A percentile compares a stretch with the other conserved stretches of the same genome.
phyloP scores from a whole-genome alignment of 1,139 yeast species.

The Hyphopichia buzzinii region DNA sequence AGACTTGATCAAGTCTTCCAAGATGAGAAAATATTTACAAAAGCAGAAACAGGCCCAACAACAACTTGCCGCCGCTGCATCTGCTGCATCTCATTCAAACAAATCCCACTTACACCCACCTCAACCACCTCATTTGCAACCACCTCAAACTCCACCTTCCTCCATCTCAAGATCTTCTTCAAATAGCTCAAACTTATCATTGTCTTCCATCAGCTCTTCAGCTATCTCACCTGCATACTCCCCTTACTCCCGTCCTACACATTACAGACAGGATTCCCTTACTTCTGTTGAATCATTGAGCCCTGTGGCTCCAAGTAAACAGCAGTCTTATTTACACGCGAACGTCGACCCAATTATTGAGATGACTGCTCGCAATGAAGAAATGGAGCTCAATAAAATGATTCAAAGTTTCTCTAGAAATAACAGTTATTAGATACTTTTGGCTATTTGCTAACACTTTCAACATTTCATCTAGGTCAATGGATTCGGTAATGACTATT shows the following conservation, averaged over 20 bases:
- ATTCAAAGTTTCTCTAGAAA: conserved; percentile 19
- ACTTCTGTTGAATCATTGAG: conserved; percentile 14
- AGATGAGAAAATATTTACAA: conserved; percentile 34
- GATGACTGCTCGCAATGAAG: conserved; percentile 42
- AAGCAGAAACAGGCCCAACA: conserved; percentile 20
- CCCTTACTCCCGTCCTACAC: conserved; percentile 7
- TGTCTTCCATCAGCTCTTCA: conserved; percentile 8
- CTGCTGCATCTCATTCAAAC: conserved; percentile 8
- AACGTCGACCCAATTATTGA: conserved; percentile 41
- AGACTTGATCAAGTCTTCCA: conserved; percentile 46
- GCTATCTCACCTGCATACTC: conserved; percentile 7
- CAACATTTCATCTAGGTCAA: too few relatives aligned
- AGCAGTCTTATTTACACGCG: not conserved
- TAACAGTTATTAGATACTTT: not conserved
- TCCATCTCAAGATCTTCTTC: conserved; percentile 12
- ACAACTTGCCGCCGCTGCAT: conserved; percentile 6
- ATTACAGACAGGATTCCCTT: conserved; percentile 30
- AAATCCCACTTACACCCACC: conserved; percentile 5
- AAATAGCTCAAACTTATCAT: conserved; percentile 5
- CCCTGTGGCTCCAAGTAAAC: conserved; percentile 1
- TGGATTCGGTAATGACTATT: not conserved
- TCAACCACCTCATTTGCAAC: conserved; percentile 5
- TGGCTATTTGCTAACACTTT: too few relatives aligned
- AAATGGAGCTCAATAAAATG: conserved; percentile 36
- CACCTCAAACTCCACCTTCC: conserved; percentile 9